phyloP scores from a whole-genome alignment of 768 basidiomycete species.

The Termitomyces sp. region DNA sequence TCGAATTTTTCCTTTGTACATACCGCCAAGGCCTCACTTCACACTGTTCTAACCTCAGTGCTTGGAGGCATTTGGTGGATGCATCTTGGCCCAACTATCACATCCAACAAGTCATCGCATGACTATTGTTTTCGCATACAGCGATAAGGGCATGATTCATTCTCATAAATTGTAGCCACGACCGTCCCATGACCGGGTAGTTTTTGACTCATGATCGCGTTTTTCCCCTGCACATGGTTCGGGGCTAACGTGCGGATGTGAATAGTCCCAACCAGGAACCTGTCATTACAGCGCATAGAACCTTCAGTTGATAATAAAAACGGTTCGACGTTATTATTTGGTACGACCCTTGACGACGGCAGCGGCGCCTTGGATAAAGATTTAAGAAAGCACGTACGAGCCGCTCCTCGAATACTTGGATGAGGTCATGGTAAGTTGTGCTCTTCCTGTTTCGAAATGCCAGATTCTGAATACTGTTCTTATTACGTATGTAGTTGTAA shows the following conservation, averaged over 20 bases:
- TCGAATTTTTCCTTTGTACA: too few species aligned
- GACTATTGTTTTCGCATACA: constrained; percentile 20
- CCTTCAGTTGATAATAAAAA: constrained; percentile 15
- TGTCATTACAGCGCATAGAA: constrained; percentile 6
- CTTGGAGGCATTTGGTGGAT: constrained; percentile 10
- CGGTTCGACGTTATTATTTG: constrained; percentile 9
- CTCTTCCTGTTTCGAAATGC: not conserved
- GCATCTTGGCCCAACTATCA: constrained; percentile 17
- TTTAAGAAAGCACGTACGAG: constrained; percentile 25
- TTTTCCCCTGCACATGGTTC: not conserved
- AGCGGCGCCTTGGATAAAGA: constrained; percentile 19
- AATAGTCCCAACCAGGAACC: constrained; percentile 18
- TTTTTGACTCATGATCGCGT: not conserved
- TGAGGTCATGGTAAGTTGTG: constrained; percentile 18
- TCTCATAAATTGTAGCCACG: constrained; percentile 19
- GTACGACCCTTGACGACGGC: constrained; percentile 24
- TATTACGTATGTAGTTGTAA: too few species aligned
- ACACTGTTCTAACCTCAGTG: not conserved
- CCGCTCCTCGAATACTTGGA: constrained; percentile 20
- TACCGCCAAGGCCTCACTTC: too few species aligned
- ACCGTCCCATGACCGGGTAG: constrained; percentile 18
- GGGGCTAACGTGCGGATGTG: not conserved
- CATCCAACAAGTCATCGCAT: constrained; percentile 9
- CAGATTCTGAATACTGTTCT: not conserved
- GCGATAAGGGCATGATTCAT: constrained; percentile 2